phyloP scores from a whole-genome alignment of 192 early-diverging fungal genomes.

The Backusella mclennaniae region DNA sequence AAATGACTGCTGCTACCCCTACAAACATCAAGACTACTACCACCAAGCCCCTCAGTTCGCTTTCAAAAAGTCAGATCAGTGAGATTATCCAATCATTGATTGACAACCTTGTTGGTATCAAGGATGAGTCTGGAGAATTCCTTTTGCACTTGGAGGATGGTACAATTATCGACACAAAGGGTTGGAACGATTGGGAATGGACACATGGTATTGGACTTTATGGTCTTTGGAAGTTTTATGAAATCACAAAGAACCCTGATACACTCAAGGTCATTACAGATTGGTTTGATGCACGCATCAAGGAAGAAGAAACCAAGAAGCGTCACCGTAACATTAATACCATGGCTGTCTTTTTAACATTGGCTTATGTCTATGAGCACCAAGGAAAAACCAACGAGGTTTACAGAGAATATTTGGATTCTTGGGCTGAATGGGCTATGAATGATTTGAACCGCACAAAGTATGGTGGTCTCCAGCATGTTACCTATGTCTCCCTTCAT shows the following conservation, averaged over 20 bases:
- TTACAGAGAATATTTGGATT: slow-evolving; percentile 11
- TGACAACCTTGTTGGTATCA: slow-evolving; percentile 14
- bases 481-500: slow-evolving; percentile 15
- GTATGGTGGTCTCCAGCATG: slow-evolving; percentile 23
- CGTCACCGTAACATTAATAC: slow-evolving; percentile 23
- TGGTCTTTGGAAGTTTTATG: slow-evolving; percentile 21
- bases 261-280: slow-evolving; percentile 11
- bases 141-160: slow-evolving; percentile 16
- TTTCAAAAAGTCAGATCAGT: not conserved
- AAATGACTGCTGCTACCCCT: not conserved
- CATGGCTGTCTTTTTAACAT: slow-evolving; percentile 21
- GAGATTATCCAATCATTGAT: slow-evolving; percentile 12
- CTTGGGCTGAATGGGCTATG: slow-evolving; percentile 26
- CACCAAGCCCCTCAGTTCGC: not conserved
- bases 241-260: slow-evolving; percentile 10
- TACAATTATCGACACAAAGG: slow-evolving; percentile 17
- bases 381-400: slow-evolving; percentile 10
- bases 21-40: not conserved
- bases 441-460: slow-evolving; percentile 16
- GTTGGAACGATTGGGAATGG: slow-evolving; percentile 28
- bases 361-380: slow-evolving; percentile 21
- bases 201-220: slow-evolving; percentile 25
- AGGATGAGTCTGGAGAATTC: slow-evolving; percentile 12
- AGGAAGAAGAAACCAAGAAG: not conserved
- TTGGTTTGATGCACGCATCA: slow-evolving; percentile 19